Conservation (phyloP, 2,329 filamentous ascomycete genomes). For the Ceratocystiopsis brevicomis region DNA sequence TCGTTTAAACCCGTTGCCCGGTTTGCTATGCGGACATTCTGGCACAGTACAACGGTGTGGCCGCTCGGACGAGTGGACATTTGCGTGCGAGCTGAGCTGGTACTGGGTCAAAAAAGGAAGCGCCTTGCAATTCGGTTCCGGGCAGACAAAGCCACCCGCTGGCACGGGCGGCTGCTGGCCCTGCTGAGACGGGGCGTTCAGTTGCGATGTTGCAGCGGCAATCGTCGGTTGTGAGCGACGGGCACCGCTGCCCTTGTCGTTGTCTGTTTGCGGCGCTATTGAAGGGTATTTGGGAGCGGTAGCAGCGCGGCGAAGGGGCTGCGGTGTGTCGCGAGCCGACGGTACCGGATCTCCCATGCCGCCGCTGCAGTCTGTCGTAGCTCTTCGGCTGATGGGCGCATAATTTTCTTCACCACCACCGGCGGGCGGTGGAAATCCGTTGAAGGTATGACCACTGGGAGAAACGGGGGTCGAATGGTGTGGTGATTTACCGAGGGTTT, state of each 20-base stretch:
- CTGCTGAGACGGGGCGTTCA: slow-evolving; percentile 8
- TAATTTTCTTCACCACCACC: no score
- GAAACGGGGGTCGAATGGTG: no score
- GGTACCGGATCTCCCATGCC: no score
- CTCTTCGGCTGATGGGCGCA: no score
- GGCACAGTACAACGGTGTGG: slow-evolving; percentile 47
- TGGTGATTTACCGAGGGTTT: no score
- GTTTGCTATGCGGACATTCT: slow-evolving; percentile 42
- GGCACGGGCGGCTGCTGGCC: slow-evolving; percentile 32
- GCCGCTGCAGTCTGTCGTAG: no score
- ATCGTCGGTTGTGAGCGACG: neutral
- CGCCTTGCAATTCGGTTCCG: slow-evolving; percentile 44
- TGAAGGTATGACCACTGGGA: no score
- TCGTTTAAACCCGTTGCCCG: slow-evolving; percentile 50
- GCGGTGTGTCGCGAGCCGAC: no score
- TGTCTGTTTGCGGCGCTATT: no score
- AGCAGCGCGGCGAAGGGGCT: no score
- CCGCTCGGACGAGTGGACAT: slow-evolving; percentile 46
- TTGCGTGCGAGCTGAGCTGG: slow-evolving; percentile 62
- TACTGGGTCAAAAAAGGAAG: slow-evolving; percentile 59
- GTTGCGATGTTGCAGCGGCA: slow-evolving; percentile 3
- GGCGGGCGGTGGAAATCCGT: no score
- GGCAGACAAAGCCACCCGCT: slow-evolving; percentile 36
- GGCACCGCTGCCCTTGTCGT: neutral
- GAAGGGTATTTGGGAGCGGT: no score